These are phyloP conservation scores for Ananas comosus DNA, from an alignment of 176 grass and related monocot genomes.

Conservation along the genomic window DNA sequence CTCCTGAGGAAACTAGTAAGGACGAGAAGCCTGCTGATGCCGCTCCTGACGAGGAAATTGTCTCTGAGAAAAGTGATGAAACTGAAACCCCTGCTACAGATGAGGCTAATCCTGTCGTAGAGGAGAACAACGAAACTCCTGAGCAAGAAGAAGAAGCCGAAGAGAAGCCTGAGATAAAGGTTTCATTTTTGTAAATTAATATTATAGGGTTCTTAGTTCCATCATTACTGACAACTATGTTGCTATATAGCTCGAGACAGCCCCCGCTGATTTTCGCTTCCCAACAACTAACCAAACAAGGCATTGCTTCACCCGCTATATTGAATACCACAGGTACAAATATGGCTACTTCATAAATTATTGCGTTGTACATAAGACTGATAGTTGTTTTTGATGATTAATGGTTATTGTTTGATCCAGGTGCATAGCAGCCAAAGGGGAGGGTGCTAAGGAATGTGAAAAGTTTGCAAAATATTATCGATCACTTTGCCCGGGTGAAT, in stretches of 20 bases:
- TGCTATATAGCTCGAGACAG: constrained; percentile 57
- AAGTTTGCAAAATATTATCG: constrained; percentile 80
- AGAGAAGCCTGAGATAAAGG: constrained; percentile 57
- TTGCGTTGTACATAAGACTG: neutral
- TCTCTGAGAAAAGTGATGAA: constrained; percentile 34
- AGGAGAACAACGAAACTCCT: constrained; percentile 29
- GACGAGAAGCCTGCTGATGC: constrained; percentile 23
- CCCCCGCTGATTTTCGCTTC: constrained; percentile 84
- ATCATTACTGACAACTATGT: constrained; percentile 13
- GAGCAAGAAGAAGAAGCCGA: constrained; percentile 37
- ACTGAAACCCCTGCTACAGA: constrained; percentile 28
- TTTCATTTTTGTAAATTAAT: constrained; percentile 17
- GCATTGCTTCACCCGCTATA: constrained; percentile 81
- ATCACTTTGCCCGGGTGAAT: constrained; percentile 78
- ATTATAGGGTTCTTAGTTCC: neutral
- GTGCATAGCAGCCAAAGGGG: constrained; percentile 69
- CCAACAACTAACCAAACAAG: constrained; percentile 87
- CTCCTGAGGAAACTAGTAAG: constrained; percentile 18
- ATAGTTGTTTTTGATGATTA: neutral
- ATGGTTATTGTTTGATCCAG: constrained; percentile 25
- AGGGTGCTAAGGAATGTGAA: constrained; percentile 63
- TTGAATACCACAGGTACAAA: constrained; percentile 81
- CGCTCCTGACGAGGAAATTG: constrained; percentile 16
- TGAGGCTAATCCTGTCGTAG: constrained; percentile 25
- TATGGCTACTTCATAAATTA: neutral